phyloP scores from a whole-genome alignment of 176 grass and related monocot genomes.

The Musa acuminata region DNA sequence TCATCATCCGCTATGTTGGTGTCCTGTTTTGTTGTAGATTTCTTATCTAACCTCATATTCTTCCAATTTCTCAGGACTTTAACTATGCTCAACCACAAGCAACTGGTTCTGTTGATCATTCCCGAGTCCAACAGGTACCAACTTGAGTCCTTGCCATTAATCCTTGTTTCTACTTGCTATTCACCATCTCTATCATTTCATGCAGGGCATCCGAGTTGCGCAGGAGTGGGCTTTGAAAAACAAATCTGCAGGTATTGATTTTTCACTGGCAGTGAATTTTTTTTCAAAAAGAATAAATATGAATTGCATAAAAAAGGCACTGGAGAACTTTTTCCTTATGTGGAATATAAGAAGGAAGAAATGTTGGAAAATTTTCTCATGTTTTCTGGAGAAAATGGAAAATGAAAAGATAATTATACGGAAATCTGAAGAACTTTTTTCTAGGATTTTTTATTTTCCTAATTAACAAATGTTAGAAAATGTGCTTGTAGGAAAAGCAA shows the following conservation, averaged over 20 bases:
- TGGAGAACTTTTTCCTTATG: too few relatives aligned
- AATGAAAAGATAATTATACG: too few relatives aligned
- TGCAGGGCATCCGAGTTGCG: slow-evolving; percentile 64
- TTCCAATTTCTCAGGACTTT: slow-evolving; percentile 38
- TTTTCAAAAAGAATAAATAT: too few relatives aligned
- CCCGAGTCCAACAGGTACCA: slow-evolving; percentile 60
- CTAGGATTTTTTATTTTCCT: too few relatives aligned
- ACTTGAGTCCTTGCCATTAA: neutral
- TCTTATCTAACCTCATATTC: slow-evolving; percentile 5
- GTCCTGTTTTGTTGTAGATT: slow-evolving; percentile 3
- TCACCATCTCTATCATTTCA: slow-evolving; percentile 6
- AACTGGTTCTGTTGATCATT: slow-evolving; percentile 51
- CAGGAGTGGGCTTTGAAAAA: slow-evolving; percentile 82
- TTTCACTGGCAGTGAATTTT: neutral
- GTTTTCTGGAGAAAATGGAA: too few relatives aligned
- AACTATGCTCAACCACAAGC: slow-evolving; percentile 66
- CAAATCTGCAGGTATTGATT: slow-evolving; percentile 34
- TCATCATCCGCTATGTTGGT: neutral
- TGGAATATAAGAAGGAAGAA: too few relatives aligned
- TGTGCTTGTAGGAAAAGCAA: too few relatives aligned
- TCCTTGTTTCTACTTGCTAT: neutral
- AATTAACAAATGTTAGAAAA: too few relatives aligned
- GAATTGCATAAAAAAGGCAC: too few relatives aligned
- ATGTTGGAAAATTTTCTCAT: too few relatives aligned
- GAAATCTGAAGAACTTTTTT: too few relatives aligned